Evolutionary conservation across 768 basidiomycete genomes (phyloP).

Genomic region (Phylloporus sp.): DNA sequence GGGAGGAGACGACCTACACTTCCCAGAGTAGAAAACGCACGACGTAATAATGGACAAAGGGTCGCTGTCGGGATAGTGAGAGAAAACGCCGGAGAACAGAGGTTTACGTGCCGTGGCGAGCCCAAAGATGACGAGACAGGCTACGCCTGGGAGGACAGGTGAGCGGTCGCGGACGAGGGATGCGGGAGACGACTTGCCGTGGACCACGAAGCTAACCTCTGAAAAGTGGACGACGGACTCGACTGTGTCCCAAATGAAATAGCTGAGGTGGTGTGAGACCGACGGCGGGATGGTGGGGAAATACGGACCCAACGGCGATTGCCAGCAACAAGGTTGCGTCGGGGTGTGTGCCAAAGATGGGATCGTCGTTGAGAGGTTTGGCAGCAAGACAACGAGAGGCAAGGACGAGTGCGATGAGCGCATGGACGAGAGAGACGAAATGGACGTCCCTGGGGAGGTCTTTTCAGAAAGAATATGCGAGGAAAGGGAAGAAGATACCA

Average conservation of each 20-base stretch:
- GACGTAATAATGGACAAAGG: constrained; percentile 78
- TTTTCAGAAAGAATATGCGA: not conserved
- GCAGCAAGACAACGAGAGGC: constrained; percentile 50
- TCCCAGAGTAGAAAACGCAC: constrained; percentile 82
- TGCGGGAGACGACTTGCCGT: constrained; percentile 44
- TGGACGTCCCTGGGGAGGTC: constrained; percentile 55
- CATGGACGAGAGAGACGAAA: constrained; percentile 69
- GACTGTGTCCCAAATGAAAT: constrained; percentile 81
- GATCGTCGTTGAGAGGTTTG: constrained; percentile 49
- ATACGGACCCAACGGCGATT: constrained; percentile 62
- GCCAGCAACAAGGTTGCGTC: constrained; percentile 54
- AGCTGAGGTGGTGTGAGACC: constrained; percentile 34
- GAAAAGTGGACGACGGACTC: constrained; percentile 65
- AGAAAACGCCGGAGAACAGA: not conserved
- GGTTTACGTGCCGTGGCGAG: constrained; percentile 59
- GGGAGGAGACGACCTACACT: constrained; percentile 39
- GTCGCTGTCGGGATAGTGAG: constrained; percentile 38
- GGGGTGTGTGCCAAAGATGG: constrained; percentile 72
- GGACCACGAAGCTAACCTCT: constrained; percentile 70
- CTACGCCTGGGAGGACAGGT: constrained; percentile 40
- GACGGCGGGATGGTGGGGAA: not conserved
- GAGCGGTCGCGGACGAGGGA: not conserved
- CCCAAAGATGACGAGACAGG: constrained; percentile 60
- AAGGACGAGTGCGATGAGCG: constrained; percentile 60
- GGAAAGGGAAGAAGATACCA: constrained; percentile 39